phyloP scores from a whole-genome alignment of 2,329 filamentous ascomycete species.

The Xylaria sp. region DNA sequence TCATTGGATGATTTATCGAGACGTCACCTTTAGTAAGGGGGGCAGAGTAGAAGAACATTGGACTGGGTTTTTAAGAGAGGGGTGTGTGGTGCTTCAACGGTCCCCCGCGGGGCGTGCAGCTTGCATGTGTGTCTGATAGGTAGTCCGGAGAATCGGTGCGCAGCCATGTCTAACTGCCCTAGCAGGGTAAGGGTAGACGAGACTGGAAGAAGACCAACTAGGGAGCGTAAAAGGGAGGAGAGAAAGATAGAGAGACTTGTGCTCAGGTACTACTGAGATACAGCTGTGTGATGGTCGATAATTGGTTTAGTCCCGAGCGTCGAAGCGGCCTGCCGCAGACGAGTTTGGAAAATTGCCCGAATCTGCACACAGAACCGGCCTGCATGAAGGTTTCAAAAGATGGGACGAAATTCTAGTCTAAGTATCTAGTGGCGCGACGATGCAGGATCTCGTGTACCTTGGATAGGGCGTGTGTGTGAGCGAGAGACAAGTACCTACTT shows the following conservation, averaged over 20 bases:
- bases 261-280: conserved; percentile 18
- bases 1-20: conserved; percentile 46
- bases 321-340: conserved; percentile 33
- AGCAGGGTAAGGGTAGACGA: conserved; percentile 48
- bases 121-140: conserved; percentile 47
- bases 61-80: conserved; percentile 17
- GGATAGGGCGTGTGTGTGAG: conserved; percentile 22
- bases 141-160: conserved; percentile 42
- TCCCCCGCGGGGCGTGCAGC: conserved; percentile 42
- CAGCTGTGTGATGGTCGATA: conserved; percentile 30
- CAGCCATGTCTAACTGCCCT: conserved; percentile 39
- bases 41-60: conserved; percentile 20
- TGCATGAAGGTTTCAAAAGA: conserved; percentile 38
- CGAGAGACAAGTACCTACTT: conserved; percentile 14
- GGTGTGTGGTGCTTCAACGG: conserved; percentile 44
- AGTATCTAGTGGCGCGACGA: conserved; percentile 25
- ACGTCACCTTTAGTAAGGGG: conserved; percentile 35
- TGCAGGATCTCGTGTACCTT: conserved; percentile 29
- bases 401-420: conserved; percentile 31
- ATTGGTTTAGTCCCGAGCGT: conserved; percentile 34
- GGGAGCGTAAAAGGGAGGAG: conserved; percentile 27
- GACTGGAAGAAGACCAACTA: conserved; percentile 20
- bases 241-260: not conserved
- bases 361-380: conserved; percentile 33
- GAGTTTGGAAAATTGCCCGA: conserved; percentile 45